Evolutionary conservation across 257 asterid genomes (phyloP).

Genomic region (Avicennia marina): DNA sequence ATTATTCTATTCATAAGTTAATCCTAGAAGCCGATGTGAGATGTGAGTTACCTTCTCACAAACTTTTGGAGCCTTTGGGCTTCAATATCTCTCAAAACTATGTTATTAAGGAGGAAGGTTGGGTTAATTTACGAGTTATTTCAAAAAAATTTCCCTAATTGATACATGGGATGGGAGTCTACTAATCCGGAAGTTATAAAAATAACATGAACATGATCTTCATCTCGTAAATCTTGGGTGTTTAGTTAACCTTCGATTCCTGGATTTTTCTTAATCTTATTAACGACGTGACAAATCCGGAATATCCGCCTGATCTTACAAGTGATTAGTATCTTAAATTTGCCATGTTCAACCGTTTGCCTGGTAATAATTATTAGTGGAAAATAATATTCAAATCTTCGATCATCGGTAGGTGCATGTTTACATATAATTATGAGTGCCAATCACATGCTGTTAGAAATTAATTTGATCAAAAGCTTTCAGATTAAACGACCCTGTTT

Average conservation of each 20-base stretch:
- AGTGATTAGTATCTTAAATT: neutral
- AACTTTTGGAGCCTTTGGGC: no score
- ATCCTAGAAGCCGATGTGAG: no score
- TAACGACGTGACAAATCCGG: neutral
- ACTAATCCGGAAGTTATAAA: constrained; percentile 4
- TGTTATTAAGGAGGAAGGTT: no score
- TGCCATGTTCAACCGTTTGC: constrained; percentile 3
- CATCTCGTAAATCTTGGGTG: constrained; percentile 17
- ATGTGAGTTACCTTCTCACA: no score
- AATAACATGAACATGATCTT: constrained; percentile 12
- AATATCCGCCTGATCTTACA: neutral
- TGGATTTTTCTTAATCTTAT: constrained; percentile 11
- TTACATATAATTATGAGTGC: neutral
- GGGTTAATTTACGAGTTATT: no score
- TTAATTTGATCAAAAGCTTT: neutral
- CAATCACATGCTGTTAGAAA: neutral
- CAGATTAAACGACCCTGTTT: neutral
- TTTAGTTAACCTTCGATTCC: constrained; percentile 10
- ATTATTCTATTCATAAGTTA: no score
- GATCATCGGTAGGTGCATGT: neutral
- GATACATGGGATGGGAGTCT: no score
- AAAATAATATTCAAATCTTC: neutral
- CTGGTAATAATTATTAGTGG: neutral
- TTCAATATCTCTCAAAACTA: no score
- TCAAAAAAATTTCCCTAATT: no score